phyloP scores from a whole-genome alignment of 75 land plant genomes.

The Cupressus sempervirens region DNA sequence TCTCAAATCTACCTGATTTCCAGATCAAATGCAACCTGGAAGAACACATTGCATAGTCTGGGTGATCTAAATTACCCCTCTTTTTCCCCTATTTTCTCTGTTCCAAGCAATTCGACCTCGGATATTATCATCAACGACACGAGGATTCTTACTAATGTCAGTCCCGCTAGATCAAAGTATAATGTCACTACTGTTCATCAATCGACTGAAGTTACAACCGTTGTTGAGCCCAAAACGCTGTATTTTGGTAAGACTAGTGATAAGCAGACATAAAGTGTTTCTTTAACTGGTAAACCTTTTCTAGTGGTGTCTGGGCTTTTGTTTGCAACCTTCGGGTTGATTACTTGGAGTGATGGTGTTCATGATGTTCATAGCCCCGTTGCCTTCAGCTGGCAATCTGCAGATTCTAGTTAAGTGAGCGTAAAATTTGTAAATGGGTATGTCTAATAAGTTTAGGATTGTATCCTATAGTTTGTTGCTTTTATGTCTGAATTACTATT shows the following conservation, averaged over 20 bases:
- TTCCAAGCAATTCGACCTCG: neutral
- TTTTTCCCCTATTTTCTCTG: constrained; percentile 43
- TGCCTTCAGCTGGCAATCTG: constrained; percentile 42
- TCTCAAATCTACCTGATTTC: constrained; percentile 48
- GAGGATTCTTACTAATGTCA: constrained; percentile 42
- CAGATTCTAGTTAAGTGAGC: neutral
- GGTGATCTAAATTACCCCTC: constrained; percentile 86
- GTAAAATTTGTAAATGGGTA: neutral
- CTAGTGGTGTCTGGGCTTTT: neutral
- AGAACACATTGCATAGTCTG: constrained; percentile 27
- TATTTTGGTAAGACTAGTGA: constrained; percentile 18
- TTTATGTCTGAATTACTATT: neutral
- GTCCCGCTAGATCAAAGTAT: constrained; percentile 25
- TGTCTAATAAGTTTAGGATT: neutral
- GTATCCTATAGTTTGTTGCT: neutral
- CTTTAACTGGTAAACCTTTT: constrained; percentile 13
- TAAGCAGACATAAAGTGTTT: constrained; percentile 21
- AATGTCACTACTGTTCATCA: neutral
- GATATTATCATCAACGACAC: constrained; percentile 7
- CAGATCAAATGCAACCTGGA: constrained; percentile 25
- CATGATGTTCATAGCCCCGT: constrained; percentile 79
- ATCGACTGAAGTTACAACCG: constrained; percentile 19
- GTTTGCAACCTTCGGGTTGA: constrained; percentile 47
- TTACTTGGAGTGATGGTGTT: constrained; percentile 69
- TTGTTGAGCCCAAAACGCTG: constrained; percentile 24